phyloP scores from a whole-genome alignment of 148 eudicot genomes.

The Persicaria tinctoria region DNA sequence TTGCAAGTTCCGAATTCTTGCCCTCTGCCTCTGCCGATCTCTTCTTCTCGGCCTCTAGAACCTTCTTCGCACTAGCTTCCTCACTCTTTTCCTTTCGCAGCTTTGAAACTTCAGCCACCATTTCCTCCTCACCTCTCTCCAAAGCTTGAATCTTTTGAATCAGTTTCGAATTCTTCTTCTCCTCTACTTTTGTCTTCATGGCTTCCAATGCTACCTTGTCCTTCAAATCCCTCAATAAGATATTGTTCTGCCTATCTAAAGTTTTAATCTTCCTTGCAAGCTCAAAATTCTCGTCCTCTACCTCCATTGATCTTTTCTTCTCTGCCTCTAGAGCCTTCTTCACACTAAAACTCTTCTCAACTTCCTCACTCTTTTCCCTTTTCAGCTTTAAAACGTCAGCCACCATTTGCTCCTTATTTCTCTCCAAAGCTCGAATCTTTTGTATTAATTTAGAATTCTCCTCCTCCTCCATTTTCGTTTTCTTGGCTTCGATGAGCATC shows the following conservation, averaged over 20 bases:
- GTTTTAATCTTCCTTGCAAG: not conserved
- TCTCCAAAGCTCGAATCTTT: not conserved
- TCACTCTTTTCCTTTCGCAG: not conserved
- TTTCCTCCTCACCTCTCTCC: no score
- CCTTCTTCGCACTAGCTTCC: not conserved
- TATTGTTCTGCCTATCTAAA: not conserved
- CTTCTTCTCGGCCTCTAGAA: not conserved
- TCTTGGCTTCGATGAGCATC: no score
- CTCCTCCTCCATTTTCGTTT: no score
- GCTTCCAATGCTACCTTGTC: no score
- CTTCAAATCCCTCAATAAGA: no score
- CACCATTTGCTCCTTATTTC: slow-evolving; percentile 3
- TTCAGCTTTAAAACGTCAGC: not conserved
- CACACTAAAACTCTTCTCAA: not conserved
- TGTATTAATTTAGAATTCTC: not conserved
- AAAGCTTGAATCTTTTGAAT: no score
- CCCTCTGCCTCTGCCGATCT: no score
- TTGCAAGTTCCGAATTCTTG: no score
- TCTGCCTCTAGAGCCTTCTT: not conserved
- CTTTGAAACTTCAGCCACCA: not conserved
- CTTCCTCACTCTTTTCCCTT: not conserved
- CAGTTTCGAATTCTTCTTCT: no score
- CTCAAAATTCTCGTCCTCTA: not conserved
- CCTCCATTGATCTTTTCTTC: not conserved
- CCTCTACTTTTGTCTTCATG: no score